Base-by-base conservation (phyloP, 768 basidiomycete species). In the Tulasnella sp. region DNA sequence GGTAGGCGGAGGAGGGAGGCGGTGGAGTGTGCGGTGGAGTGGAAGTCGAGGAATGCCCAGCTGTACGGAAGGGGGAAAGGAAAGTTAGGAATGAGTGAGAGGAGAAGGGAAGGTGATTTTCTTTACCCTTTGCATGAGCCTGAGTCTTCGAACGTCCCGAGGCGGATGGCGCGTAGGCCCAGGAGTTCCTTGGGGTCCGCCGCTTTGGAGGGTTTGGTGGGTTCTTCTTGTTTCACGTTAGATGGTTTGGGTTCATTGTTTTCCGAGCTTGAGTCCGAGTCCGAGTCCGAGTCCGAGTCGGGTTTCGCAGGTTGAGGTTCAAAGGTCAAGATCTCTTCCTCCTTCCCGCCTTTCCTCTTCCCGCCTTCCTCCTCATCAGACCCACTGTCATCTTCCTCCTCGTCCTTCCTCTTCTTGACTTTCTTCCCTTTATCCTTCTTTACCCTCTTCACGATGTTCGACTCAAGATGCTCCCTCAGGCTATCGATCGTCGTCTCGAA, bases 131-230 rank as follows among this genome's bases (percentile, higher is more conserved):
- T 99, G 82, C 96, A 98, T 69, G 87, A 81, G 9, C 96, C 97
- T 65, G 88, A 91, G 79, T 99, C 96, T 79, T 98, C 94, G 75
- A 99, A 99, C 19, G 95, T 95, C 4, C 94, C 95, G 86, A 99
- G 86, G 6, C 96, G 88, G 35, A 99, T 82, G 78, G 94, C 94
- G 74, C 91, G 77, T 74, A 85, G 63, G 2, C 68, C 68, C 6
- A 69, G 68, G 16, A 26, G 41, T 16, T 52, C 76, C 0, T 81
- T 81, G 47, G 47, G 9, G n/a, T 52, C 47, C n/a, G n/a, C n/a
- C 39, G 77, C 79, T 16, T 78, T 77, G 73, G 78, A 77, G 19
- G 74, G 75, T 22, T 72, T 22, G 66, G 63, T 34, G 69, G 22
- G 39, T 67, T 69, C 39, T 32, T 69, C 22, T 19, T 69, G 34